Percentiles rank a stretch among this genome's conserved stretches.
phyloP scores from a whole-genome alignment of 352 stramenopile genomes.

The Elongisporangium undulatum region DNA sequence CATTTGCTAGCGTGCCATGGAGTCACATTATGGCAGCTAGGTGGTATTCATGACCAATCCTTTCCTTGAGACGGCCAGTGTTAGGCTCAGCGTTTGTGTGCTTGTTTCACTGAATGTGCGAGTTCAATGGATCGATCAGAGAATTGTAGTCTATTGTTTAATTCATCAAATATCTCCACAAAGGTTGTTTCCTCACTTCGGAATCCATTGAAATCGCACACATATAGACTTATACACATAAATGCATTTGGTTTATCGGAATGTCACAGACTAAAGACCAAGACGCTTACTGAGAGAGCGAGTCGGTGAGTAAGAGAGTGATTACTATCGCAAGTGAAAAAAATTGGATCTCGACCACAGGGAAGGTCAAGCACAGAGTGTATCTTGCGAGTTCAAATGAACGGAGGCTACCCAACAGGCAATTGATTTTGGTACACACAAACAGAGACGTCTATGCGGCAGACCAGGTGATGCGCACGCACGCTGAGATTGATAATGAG shows the following conservation, averaged over 20 bases:
- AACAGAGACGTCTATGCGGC: constrained; percentile 2
- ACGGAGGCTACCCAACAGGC: constrained; percentile 14
- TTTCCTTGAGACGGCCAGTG: too few species aligned
- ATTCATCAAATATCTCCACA: constrained; percentile 71
- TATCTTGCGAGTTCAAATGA: constrained; percentile 54
- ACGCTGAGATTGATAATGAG: constrained; percentile 4
- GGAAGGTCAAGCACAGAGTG: constrained; percentile 83
- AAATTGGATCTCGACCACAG: constrained; percentile 84
- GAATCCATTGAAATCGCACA: constrained; percentile 13
- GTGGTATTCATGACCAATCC: too few species aligned
- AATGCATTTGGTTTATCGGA: constrained; percentile 6
- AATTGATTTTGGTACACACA: constrained; percentile 1
- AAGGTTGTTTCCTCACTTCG: constrained; percentile 77
- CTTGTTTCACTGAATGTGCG: not conserved
- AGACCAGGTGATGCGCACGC: not conserved
- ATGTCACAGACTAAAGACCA: constrained; percentile 83
- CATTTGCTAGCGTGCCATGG: too few species aligned
- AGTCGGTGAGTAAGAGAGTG: constrained; percentile 73
- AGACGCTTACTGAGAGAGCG: constrained; percentile 46
- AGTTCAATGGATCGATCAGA: constrained; percentile 64
- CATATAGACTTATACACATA: constrained; percentile 3
- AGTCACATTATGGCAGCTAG: too few species aligned
- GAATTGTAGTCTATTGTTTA: constrained; percentile 86
- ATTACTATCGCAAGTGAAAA: constrained; percentile 77
- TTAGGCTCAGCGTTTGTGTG: too few species aligned